Evolutionary conservation across 495 filamentous ascomycete species (phyloP).

Genomic region (Aspergillus sclerotiicarbonarius): DNA sequence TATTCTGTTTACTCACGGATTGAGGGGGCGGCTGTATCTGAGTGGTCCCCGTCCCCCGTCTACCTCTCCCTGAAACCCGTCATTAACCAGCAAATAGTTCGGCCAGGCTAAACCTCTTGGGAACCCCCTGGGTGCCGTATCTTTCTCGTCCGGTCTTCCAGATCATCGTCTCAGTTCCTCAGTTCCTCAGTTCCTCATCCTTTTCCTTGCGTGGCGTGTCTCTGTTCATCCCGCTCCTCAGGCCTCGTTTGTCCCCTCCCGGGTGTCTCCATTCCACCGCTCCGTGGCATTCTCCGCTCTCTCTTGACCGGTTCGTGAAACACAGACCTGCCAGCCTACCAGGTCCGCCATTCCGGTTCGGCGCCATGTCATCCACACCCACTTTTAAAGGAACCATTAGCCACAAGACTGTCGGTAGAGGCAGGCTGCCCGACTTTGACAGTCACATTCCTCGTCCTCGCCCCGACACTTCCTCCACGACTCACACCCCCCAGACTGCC

Average conservation of each 20-base stretch:
- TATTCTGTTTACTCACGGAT: slow-evolving; percentile 21
- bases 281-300: slow-evolving; percentile 19
- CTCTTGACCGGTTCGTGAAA: slow-evolving; percentile 8
- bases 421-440: slow-evolving; percentile 64
- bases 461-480: slow-evolving; percentile 57
- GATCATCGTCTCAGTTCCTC: neutral
- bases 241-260: slow-evolving; percentile 6
- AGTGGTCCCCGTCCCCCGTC: neutral
- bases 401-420: slow-evolving; percentile 56
- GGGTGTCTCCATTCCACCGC: slow-evolving; percentile 14
- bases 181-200: neutral
- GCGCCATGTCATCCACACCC: slow-evolving; percentile 59
- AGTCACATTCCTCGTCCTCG: slow-evolving; percentile 81
- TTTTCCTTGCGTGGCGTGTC: slow-evolving; percentile 8
- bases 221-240: slow-evolving; percentile 6
- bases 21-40: neutral
- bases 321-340: slow-evolving; percentile 10
- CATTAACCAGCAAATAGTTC: slow-evolving; percentile 22
- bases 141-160: neutral
- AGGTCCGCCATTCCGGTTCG: slow-evolving; percentile 13
- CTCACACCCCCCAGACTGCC: slow-evolving; percentile 68
- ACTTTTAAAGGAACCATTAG: slow-evolving; percentile 46
- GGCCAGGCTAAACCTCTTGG: slow-evolving; percentile 16
- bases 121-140: slow-evolving; percentile 3
- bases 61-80: slow-evolving; percentile 5